Conservation (phyloP, 179 eudicot species). For the Sideroxylon spinosum region DNA sequence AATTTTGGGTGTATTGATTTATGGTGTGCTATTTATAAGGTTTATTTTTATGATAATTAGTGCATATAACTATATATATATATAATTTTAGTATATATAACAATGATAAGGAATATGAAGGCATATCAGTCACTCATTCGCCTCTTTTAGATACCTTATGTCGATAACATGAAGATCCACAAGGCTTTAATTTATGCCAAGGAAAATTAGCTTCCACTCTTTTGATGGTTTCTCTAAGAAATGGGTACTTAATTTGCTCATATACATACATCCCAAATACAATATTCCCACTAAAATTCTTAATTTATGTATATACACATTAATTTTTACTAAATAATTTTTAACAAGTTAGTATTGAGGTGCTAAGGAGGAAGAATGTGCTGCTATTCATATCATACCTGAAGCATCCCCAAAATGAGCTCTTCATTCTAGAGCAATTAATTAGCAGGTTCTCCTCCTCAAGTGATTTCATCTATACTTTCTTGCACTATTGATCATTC, state of each 20-base stretch:
- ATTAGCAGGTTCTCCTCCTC: too few species aligned
- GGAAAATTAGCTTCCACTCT: slow-evolving; percentile 37
- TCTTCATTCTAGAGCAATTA: slow-evolving; percentile 26
- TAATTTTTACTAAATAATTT: slow-evolving; percentile 15
- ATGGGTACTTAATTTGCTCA: slow-evolving; percentile 30
- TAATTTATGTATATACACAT: too few species aligned
- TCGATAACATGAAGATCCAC: slow-evolving; percentile 55
- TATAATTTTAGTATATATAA: too few species aligned
- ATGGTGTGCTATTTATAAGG: too few species aligned
- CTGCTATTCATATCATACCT: slow-evolving; percentile 60
- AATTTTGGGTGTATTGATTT: too few species aligned
- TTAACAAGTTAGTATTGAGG: slow-evolving; percentile 57
- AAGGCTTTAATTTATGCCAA: slow-evolving; percentile 31
- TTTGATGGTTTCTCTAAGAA: slow-evolving; percentile 37
- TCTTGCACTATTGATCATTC: too few species aligned
- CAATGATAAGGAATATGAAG: slow-evolving; percentile 34
- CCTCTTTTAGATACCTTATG: slow-evolving; percentile 38
- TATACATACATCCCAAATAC: slow-evolving; percentile 12
- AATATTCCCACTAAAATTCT: slow-evolving; percentile 3
- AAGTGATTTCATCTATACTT: too few species aligned
- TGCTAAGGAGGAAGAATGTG: slow-evolving; percentile 54
- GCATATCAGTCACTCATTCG: slow-evolving; percentile 30
- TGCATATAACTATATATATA: background rate
- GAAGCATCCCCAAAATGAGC: slow-evolving; percentile 43
- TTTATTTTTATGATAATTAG: too few species aligned